Conservation (phyloP, 331 rosid genomes). For the Acacia concinna region DNA sequence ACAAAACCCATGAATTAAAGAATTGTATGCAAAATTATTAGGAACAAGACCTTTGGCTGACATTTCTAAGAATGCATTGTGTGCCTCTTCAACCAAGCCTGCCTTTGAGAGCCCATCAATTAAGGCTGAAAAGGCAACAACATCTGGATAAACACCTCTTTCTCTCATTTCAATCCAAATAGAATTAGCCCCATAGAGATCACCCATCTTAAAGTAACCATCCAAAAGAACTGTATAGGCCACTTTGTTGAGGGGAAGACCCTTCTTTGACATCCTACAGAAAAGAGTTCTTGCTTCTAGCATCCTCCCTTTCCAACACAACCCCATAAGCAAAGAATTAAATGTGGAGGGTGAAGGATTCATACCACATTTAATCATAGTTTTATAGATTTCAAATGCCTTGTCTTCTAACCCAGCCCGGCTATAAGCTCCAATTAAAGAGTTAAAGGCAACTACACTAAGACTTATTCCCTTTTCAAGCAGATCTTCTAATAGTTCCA, state of each 20-base stretch:
- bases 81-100: slow-evolving; percentile 71
- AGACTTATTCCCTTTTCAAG: slow-evolving; percentile 73
- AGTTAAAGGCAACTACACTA: slow-evolving; percentile 71
- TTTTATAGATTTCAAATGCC: slow-evolving; percentile 63
- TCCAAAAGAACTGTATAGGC: slow-evolving; percentile 78
- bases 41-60: slow-evolving; percentile 66
- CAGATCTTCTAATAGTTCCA: slow-evolving; percentile 47
- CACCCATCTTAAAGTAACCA: slow-evolving; percentile 67
- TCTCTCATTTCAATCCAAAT: slow-evolving; percentile 81
- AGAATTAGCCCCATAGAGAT: slow-evolving; percentile 61
- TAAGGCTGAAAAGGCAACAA: slow-evolving; percentile 73
- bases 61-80: slow-evolving; percentile 58
- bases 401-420: slow-evolving; percentile 61
- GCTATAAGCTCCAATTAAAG: slow-evolving; percentile 75
- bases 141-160: slow-evolving; percentile 71
- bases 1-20: slow-evolving; percentile 78
- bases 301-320: slow-evolving; percentile 69
- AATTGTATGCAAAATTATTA: slow-evolving; percentile 79
- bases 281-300: slow-evolving; percentile 65
- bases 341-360: slow-evolving; percentile 71
- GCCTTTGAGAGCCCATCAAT: slow-evolving; percentile 77
- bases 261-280: slow-evolving; percentile 65
- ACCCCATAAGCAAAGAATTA: slow-evolving; percentile 71
- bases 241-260: slow-evolving; percentile 60
- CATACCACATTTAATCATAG: slow-evolving; percentile 55